Evolutionary conservation across 2,329 filamentous ascomycete species (phyloP), one percentile per base, ranked within the genome.

Genomic region (Aureobasidium sp.): DNA sequence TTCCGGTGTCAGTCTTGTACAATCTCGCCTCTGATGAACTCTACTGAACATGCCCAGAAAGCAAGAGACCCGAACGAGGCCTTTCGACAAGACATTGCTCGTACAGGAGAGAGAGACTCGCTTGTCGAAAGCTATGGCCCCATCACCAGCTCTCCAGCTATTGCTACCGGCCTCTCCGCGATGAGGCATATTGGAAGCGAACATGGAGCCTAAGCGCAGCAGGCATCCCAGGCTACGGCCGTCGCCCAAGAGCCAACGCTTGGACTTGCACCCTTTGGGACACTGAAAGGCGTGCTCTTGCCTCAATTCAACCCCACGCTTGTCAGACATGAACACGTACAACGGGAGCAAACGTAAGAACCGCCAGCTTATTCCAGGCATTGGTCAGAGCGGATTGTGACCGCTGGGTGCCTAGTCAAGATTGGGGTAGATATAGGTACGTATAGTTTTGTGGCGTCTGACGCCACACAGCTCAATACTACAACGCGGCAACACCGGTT

Each of bases 301-400:
- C 53, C 40, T 57, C 40, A 27, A 25, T 46, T 19, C 21, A 15
- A 25, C 53, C 53, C 40, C 53, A 46, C 53, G 42, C 53, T 35
- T 37, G 38, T 57, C 40, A 27, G 53, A 37, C 51, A 37, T 37
- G 53, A 46, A 46, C 51, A 43, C 51, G 37, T 25, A 37, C 21
- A 46, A 46, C 29, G 43, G 13, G 6, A 29, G 23, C 43, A 46
- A 46, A 29, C 23, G 43, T 46, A 46, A 37, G 33, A 40, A 17
- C 15, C 37, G 27, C 35, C 15, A 35, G 27, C 17, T 15, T 42
- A n/a, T 43, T 43, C 31, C 51, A 21, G 27, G 31, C 29, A 57
- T 57, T 57, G 53, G 53, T 37, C 40, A n/a, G 29, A 46, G 53
- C 53, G 53, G 53, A 57, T 45, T 37, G 17, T 13, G 40, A 46